Base-by-base conservation (phyloP, 2,329 filamentous ascomycete genomes). In the Ophiostoma triangulosporum region DNA sequence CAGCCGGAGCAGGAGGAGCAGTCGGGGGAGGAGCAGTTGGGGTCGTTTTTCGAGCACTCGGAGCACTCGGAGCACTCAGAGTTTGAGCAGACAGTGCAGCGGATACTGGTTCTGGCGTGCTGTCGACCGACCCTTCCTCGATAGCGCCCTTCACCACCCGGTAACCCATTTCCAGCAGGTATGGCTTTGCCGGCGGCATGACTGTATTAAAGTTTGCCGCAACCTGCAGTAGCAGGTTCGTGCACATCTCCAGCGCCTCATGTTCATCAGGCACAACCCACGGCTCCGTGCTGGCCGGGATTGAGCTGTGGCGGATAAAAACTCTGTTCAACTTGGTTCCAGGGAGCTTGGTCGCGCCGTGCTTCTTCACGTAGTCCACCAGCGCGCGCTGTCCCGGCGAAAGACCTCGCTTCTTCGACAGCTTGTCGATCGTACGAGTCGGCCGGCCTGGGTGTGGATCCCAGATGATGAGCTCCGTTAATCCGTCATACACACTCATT, bases 401-500 rank as follows among this genome's bases (percentile, higher is more conserved):
- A 3, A 81, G 65, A 14, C 71, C 66, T 1, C 59, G 24, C 15
- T 20, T 58, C 51, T 68, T 63, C 1, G 59, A 60, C 1, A 65
- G 40, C 2, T 51, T 4, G 4, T 57, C 43, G 14, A 57, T 0
- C 54, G 50, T 0, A 58, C 55, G 6, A 64, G 62, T 26, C 61
- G 65, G 1, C 62, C 57, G n/a, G 1, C 56, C 58, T 7, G 66
- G 64, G 1, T 62, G 58, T 1, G 65, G 54, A 57, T 81, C 78
- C 76, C 76, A 80, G 36, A 81, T 75, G 6, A 81, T 64, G 12
- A 81, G 59, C 58, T 81, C 76, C 2, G 68, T 67, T 2, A 52
- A 3, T 68, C 66, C 2, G 50, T 50, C 0, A 2, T 57, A 61
- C 65, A 71, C 1, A 62, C 58, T 22, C 52, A 61, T 1, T 8